Conservation (phyloP, 331 rosid species). For the Rosa hybrid region DNA sequence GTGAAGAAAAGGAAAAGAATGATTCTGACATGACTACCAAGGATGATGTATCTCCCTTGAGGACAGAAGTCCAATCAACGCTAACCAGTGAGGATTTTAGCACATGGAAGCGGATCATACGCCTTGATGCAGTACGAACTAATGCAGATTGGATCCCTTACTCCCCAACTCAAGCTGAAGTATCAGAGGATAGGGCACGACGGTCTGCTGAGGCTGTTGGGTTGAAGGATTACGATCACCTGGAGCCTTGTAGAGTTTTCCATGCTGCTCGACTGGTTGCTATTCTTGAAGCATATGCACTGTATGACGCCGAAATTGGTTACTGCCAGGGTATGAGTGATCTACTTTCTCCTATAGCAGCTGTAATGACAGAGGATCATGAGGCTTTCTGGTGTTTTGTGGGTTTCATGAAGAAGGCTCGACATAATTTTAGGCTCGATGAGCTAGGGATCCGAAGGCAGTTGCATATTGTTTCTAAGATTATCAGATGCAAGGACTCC, state of each 20-base stretch:
- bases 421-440: slow-evolving; percentile 97
- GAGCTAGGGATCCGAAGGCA: slow-evolving; percentile 97
- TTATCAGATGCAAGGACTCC: slow-evolving; percentile 80
- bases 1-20: slow-evolving; percentile 55
- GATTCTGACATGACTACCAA: slow-evolving; percentile 46
- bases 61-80: slow-evolving; percentile 47
- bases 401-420: slow-evolving; percentile 97
- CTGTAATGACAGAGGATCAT: slow-evolving; percentile 80
- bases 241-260: slow-evolving; percentile 77
- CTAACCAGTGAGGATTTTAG: slow-evolving; percentile 68
- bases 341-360: slow-evolving; percentile 86
- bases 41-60: slow-evolving; percentile 57
- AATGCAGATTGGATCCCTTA: slow-evolving; percentile 85
- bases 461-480: slow-evolving; percentile 78
- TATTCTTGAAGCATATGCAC: slow-evolving; percentile 96
- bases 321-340: slow-evolving; percentile 99
- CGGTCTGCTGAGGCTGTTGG: slow-evolving; percentile 90
- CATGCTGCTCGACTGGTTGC: slow-evolving; percentile 96
- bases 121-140: slow-evolving; percentile 96
- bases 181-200: slow-evolving; percentile 64
- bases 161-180: slow-evolving; percentile 64
- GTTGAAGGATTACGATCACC: slow-evolving; percentile 88
- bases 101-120: slow-evolving; percentile 96
- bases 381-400: slow-evolving; percentile 99
- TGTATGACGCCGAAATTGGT: slow-evolving; percentile 94